Evolutionary conservation across 1,284 basidiomycete species (phyloP).

Genomic region (Schizophyllum amplum): DNA sequence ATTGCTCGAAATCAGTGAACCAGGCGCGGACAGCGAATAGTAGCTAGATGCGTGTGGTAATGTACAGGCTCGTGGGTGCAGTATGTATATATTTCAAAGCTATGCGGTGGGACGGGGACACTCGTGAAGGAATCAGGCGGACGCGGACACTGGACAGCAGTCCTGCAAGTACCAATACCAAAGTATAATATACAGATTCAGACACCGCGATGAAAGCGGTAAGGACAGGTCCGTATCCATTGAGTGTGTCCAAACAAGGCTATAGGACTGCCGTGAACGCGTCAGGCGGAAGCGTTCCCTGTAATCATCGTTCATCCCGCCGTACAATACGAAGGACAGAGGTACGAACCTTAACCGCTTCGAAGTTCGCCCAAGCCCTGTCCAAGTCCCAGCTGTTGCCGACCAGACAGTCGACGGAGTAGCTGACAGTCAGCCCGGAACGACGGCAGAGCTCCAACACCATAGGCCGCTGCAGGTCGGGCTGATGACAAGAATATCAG

Average conservation of each 20-base stretch:
- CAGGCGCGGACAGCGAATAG: not conserved
- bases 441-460: constrained; percentile 61
- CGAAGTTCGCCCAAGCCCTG: constrained; percentile 72
- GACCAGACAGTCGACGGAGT: constrained; percentile 72
- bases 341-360: constrained; percentile 64
- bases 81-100: not conserved
- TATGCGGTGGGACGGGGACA: not conserved
- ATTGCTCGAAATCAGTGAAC: too few species aligned
- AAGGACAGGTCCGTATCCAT: not conserved
- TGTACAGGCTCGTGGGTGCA: not conserved
- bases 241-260: not conserved
- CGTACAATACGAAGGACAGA: constrained; percentile 1
- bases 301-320: not conserved
- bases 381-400: constrained; percentile 78
- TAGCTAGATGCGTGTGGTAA: not conserved
- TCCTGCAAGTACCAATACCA: not conserved
- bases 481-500: constrained; percentile 27
- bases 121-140: not conserved
- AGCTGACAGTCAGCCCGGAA: constrained; percentile 72
- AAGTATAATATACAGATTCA: not conserved
- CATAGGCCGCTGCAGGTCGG: constrained; percentile 57
- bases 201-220: not conserved
- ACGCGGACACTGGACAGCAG: not conserved
- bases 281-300: constrained; percentile 18
- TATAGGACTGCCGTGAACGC: constrained; percentile 11